Evolutionary conservation across 176 grass and related monocot species (phyloP).

Genomic region (Triticum monococcum): DNA sequence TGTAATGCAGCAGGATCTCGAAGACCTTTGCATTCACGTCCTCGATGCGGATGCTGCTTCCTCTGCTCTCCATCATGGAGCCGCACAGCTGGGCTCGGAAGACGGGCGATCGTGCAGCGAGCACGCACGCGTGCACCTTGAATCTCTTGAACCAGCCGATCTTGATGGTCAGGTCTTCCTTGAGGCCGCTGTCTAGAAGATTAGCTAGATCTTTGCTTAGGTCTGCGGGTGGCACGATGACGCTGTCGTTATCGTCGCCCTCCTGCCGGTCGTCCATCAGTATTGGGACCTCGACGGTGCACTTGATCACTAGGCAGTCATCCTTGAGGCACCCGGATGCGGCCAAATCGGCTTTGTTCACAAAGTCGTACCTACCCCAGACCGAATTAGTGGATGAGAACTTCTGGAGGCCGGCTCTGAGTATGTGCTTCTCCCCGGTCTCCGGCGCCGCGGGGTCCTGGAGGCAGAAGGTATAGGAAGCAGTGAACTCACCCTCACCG

Average conservation of each 20-base stretch:
- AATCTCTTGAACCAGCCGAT: background rate
- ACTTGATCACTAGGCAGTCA: background rate
- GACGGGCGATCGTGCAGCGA: background rate
- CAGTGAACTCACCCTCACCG: background rate
- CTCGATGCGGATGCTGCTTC: background rate
- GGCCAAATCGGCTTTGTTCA: background rate
- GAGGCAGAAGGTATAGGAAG: background rate
- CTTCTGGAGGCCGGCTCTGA: fast-evolving
- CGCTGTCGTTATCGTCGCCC: background rate
- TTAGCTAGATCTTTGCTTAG: background rate
- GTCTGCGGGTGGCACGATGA: background rate
- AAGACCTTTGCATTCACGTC: constrained; percentile 14
- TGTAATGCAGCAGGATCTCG: constrained; percentile 29
- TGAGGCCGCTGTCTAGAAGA: background rate
- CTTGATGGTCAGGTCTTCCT: background rate
- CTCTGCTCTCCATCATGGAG: background rate
- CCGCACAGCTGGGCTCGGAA: background rate
- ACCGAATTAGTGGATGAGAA: fast-evolving
- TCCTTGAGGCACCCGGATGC: background rate
- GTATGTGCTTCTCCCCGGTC: background rate
- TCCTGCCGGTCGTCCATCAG: background rate
- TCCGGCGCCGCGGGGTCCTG: background rate
- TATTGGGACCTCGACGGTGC: background rate
- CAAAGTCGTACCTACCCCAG: fast-evolving
- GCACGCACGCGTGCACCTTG: background rate